These are phyloP conservation scores for Stachybotrys chartarum DNA, from an alignment of 2,329 filamentous ascomycete species.

Conservation along the genomic window DNA sequence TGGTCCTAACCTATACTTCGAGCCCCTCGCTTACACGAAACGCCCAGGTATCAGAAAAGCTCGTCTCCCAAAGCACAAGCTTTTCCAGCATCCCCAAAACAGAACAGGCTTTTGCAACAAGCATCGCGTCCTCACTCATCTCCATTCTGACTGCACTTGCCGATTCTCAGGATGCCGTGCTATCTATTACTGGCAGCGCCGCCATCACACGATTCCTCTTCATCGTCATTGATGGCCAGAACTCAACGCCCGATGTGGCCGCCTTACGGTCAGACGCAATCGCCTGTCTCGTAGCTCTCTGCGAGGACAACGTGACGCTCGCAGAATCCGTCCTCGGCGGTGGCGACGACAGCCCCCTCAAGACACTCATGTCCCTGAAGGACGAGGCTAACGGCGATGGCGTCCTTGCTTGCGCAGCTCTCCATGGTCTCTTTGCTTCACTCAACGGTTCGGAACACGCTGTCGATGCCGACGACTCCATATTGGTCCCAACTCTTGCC, in stretches of 20 bases:
- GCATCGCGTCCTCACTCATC: constrained; percentile 45
- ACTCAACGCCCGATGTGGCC: constrained; percentile 33
- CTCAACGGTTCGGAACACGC: constrained; percentile 18
- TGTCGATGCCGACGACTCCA: constrained; percentile 23
- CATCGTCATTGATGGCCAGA: constrained; percentile 38
- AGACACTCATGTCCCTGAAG: constrained; percentile 40
- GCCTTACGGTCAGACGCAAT: constrained; percentile 39
- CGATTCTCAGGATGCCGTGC: constrained; percentile 51
- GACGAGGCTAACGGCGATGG: constrained; percentile 39
- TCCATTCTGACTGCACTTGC: constrained; percentile 46
- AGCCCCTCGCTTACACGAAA: not conserved
- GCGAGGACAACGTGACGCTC: constrained; percentile 51
- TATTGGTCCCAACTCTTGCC: constrained; percentile 28
- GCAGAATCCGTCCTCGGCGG: constrained; percentile 46
- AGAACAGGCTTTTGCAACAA: constrained; percentile 47
- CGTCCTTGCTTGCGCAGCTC: constrained; percentile 50
- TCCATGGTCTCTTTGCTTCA: constrained; percentile 55
- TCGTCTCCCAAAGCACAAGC: constrained; percentile 30
- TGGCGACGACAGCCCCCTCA: constrained; percentile 37
- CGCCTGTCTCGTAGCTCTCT: constrained; percentile 48
- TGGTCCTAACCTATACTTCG: not conserved
- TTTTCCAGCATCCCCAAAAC: constrained; percentile 43
- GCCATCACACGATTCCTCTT: constrained; percentile 48
- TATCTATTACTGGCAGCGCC: constrained; percentile 41
- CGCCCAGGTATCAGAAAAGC: constrained; percentile 34